Evolutionary conservation across 2,329 filamentous ascomycete genomes (phyloP).

Genomic region (Tolypocladium amazonense): DNA sequence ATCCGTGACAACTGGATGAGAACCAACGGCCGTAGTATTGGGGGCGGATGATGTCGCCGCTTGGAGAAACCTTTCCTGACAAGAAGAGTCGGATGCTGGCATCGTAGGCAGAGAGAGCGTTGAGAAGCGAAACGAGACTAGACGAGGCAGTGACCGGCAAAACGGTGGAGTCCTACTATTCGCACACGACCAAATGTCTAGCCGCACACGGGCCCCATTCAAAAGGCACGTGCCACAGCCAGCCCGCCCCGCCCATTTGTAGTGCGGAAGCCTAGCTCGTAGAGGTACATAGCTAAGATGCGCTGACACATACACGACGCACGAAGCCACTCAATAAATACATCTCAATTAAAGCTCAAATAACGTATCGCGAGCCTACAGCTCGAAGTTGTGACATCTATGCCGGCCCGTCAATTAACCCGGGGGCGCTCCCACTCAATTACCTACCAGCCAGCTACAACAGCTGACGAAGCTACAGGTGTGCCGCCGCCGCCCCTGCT

Average conservation of each 20-base stretch:
- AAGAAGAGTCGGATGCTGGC: neutral
- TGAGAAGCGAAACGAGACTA: neutral
- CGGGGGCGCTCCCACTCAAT: neutral
- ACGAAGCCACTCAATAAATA: neutral
- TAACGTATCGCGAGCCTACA: neutral
- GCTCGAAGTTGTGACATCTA: neutral
- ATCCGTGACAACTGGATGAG: neutral
- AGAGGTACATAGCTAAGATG: neutral
- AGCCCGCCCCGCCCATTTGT: neutral
- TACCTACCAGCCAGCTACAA: neutral
- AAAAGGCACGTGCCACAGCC: neutral
- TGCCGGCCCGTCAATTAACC: too few species aligned
- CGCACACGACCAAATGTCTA: neutral
- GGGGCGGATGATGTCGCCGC: neutral
- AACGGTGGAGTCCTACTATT: neutral
- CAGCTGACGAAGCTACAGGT: neutral
- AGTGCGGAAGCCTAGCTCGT: neutral
- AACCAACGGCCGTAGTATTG: neutral
- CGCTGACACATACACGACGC: neutral
- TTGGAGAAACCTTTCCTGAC: neutral
- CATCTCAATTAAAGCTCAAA: neutral
- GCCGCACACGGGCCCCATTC: neutral
- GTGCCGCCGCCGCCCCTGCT: neutral
- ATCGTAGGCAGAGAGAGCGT: neutral
- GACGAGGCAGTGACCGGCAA: neutral